Evolutionary conservation across 2,329 filamentous ascomycete species (phyloP).

Genomic region (Ophidiomyces ophidiicola): DNA sequence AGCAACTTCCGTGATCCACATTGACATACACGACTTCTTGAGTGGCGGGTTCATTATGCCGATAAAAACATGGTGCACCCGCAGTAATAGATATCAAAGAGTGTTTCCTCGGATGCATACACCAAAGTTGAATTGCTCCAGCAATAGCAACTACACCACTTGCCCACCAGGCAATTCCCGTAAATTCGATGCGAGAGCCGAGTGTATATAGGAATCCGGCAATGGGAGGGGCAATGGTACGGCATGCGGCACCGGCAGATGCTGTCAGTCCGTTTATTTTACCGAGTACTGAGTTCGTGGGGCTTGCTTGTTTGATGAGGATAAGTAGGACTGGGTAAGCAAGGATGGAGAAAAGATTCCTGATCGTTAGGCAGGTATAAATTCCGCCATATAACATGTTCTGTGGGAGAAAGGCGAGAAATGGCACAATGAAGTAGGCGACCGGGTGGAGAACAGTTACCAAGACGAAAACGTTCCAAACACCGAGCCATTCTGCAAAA

Average conservation of each 20-base stretch:
- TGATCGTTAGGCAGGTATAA: slow-evolving; percentile 52
- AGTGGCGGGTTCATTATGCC: background rate
- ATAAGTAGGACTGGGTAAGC: slow-evolving; percentile 58
- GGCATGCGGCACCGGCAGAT: slow-evolving; percentile 56
- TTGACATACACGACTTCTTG: slow-evolving; percentile 12
- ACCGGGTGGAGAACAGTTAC: slow-evolving; percentile 55
- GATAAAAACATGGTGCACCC: slow-evolving; percentile 11
- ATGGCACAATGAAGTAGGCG: slow-evolving; percentile 57
- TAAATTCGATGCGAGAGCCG: slow-evolving; percentile 46
- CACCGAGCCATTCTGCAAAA: slow-evolving; percentile 50
- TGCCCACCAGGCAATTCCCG: slow-evolving; percentile 52
- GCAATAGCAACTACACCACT: slow-evolving; percentile 45
- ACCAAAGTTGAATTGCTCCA: slow-evolving; percentile 46
- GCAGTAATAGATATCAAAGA: slow-evolving; percentile 28
- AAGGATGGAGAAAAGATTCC: slow-evolving; percentile 57
- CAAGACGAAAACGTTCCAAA: slow-evolving; percentile 54
- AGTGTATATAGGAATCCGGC: slow-evolving; percentile 55
- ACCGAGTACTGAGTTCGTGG: slow-evolving; percentile 49
- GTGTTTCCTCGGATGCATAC: slow-evolving; percentile 40
- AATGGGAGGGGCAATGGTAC: slow-evolving; percentile 57
- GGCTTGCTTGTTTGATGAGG: slow-evolving; percentile 59
- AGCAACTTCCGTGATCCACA: slow-evolving; percentile 6
- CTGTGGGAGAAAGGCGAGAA: slow-evolving; percentile 47
- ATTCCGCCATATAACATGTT: slow-evolving; percentile 48
- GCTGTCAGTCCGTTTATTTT: slow-evolving; percentile 63